Evolutionary conservation across 129 eudicot species (phyloP).

Genomic region (Ambrosia trifida): DNA sequence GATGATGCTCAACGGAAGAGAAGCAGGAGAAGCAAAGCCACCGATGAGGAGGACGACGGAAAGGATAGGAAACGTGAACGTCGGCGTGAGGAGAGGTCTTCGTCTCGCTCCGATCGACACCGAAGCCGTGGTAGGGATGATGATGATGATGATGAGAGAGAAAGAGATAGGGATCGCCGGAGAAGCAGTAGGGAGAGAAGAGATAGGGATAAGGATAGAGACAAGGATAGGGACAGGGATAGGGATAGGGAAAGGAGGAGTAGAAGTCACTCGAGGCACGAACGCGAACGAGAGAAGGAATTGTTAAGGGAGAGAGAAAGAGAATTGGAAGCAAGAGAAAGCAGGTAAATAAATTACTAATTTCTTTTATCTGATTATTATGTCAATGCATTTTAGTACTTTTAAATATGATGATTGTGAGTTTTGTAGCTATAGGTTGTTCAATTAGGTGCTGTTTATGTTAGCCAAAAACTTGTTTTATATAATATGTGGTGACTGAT

Average conservation of each 20-base stretch:
- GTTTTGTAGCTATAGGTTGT: not conserved
- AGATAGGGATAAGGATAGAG: constrained; percentile 33
- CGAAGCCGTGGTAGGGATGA: constrained; percentile 33
- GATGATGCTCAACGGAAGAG: constrained; percentile 38
- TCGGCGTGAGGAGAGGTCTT: constrained; percentile 37
- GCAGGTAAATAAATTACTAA: constrained; percentile 51
- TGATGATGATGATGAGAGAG: constrained; percentile 40
- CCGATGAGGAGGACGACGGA: constrained; percentile 46
- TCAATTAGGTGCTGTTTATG: not conserved
- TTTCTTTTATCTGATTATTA: not conserved
- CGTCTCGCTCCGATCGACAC: constrained; percentile 42
- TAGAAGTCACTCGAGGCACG: constrained; percentile 18
- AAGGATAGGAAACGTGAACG: constrained; percentile 29
- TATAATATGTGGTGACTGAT: not conserved
- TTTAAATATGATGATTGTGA: not conserved
- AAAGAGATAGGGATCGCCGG: constrained; percentile 32
- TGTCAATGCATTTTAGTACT: too few relatives aligned
- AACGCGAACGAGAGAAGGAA: constrained; percentile 20
- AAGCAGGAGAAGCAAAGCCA: constrained; percentile 45
- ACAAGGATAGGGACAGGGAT: constrained; percentile 17
- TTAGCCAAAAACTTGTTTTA: not conserved
- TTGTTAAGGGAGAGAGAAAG: constrained; percentile 39
- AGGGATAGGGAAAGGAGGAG: constrained; percentile 28
- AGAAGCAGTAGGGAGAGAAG: constrained; percentile 48
- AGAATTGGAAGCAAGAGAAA: constrained; percentile 69